Conservation (phyloP, 257 asterid genomes). For the Solanum appendiculatum region DNA sequence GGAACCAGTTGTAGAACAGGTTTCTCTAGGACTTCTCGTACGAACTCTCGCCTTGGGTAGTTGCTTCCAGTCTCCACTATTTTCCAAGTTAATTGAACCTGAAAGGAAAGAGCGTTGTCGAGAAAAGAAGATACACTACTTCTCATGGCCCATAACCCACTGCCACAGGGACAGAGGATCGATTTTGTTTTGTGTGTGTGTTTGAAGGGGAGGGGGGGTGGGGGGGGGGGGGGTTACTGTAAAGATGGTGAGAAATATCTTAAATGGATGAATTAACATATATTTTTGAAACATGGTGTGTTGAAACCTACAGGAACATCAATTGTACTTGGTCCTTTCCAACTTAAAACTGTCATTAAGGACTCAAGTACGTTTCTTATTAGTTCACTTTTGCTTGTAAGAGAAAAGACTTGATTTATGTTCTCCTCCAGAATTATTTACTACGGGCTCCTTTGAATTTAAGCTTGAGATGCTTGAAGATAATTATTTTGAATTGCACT, state of each 20-base stretch:
- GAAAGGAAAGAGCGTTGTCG: slow-evolving; percentile 2
- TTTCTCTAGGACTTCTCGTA: slow-evolving; percentile 66
- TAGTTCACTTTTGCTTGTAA: neutral
- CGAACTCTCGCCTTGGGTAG: slow-evolving; percentile 60
- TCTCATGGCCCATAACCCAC: neutral
- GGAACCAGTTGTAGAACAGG: slow-evolving; percentile 81
- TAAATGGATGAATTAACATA: neutral
- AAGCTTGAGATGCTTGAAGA: neutral
- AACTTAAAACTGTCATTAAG: neutral
- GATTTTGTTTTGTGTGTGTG: neutral
- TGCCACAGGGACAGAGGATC: neutral
- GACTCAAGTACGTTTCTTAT: neutral
- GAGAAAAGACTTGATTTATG: neutral
- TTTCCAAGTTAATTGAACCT: slow-evolving; percentile 82
- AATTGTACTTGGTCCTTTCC: neutral
- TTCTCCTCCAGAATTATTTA: neutral
- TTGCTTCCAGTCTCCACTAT: slow-evolving; percentile 38
- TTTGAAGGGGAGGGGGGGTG: neutral
- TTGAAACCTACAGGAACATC: neutral
- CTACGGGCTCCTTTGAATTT: neutral
- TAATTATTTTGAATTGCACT: neutral
- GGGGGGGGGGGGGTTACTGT: neutral
- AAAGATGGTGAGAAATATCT: neutral
- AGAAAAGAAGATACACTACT: neutral
- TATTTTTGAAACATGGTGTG: neutral